Evolutionary conservation across 371 early-diverging fungal species (phyloP).

Genomic region (Smittium culicis): DNA sequence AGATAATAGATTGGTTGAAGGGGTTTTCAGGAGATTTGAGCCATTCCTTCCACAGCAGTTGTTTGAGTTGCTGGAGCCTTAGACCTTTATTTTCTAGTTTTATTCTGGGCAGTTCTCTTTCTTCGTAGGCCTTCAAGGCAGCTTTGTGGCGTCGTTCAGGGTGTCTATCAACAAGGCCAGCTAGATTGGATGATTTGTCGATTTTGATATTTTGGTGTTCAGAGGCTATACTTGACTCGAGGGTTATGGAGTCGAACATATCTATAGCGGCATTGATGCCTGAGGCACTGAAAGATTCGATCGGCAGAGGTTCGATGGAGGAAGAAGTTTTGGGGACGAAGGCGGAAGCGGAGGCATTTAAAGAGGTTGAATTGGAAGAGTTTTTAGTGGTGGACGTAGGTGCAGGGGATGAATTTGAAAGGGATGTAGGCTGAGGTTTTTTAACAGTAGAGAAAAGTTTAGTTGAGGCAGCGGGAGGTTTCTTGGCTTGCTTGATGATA

Average conservation of each 20-base stretch:
- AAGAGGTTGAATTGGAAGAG: background rate
- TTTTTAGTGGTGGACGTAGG: background rate
- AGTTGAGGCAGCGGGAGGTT: background rate
- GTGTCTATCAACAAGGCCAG: conserved; percentile 47
- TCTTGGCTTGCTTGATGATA: conserved; percentile 11
- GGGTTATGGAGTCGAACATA: conserved; percentile 34
- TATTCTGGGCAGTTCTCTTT: conserved; percentile 43
- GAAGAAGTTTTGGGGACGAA: background rate
- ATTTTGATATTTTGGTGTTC: background rate
- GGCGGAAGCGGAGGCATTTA: background rate
- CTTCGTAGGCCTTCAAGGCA: conserved; percentile 55
- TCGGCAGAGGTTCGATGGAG: conserved; percentile 13
- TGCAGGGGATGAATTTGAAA: background rate
- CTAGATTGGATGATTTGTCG: background rate
- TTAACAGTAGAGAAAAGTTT: conserved; percentile 1
- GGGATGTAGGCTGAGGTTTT: conserved; percentile 1
- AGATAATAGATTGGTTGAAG: conserved; percentile 56
- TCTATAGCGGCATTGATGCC: conserved; percentile 71
- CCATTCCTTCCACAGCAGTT: conserved; percentile 57
- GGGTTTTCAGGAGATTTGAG: conserved; percentile 76
- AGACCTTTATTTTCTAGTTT: conserved; percentile 58
- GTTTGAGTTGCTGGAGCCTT: conserved; percentile 55
- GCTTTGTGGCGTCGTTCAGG: conserved; percentile 76
- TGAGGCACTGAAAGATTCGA: conserved; percentile 51
- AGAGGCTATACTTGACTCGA: conserved; percentile 17